phyloP scores from a whole-genome alignment of 2,329 filamentous ascomycete genomes.

The Dactylellina haptotyla region DNA sequence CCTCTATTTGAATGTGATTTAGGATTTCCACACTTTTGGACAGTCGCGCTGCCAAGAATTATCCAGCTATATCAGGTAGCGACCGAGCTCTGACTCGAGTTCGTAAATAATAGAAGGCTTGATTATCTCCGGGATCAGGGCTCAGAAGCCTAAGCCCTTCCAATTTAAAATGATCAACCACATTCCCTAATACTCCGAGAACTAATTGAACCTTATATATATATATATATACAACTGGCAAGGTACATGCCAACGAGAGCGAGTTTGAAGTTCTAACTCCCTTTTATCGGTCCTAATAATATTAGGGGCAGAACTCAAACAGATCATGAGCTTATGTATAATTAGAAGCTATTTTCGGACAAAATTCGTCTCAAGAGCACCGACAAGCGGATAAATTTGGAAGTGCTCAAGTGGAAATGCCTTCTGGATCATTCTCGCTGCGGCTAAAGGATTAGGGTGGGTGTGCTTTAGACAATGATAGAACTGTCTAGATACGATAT shows the following conservation, averaged over 20 bases:
- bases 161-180: too few species aligned
- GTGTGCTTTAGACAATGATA: too few species aligned
- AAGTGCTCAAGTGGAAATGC: conserved; percentile 26
- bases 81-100: conserved; percentile 6
- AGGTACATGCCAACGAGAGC: too few species aligned
- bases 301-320: too few species aligned
- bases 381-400: conserved; percentile 10
- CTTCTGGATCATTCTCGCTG: conserved; percentile 11
- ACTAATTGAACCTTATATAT: background rate
- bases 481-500: too few species aligned
- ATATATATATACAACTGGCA: too few species aligned
- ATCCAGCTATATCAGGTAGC: conserved; percentile 1
- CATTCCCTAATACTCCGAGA: background rate
- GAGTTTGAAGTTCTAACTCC: too few species aligned
- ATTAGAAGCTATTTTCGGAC: conserved; percentile 15
- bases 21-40: background rate
- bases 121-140: conserved; percentile 1
- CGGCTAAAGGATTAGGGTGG: too few species aligned
- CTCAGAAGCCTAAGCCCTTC: too few species aligned
- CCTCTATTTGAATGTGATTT: conserved; percentile 1
- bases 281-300: too few species aligned
- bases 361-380: background rate
- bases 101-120: conserved; percentile 27
- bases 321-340: conserved; percentile 12
- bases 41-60: conserved; percentile 5